Evolutionary conservation across 257 asterid genomes (phyloP).

Genomic region (Rubia yunnanensis): DNA sequence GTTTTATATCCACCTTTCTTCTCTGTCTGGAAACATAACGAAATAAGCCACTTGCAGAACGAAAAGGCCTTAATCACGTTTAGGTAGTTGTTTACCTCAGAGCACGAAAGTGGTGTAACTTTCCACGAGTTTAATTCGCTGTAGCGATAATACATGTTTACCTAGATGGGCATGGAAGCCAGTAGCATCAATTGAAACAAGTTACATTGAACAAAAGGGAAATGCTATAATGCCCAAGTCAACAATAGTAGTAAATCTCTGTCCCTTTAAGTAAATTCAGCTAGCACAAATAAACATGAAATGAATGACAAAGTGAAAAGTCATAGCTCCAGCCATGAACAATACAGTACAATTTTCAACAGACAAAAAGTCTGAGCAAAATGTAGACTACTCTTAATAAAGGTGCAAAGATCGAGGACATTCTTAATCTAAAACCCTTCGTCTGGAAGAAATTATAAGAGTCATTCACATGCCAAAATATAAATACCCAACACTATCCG

Average conservation of each 20-base stretch:
- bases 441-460: neutral
- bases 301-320: neutral
- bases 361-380: neutral
- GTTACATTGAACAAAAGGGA: neutral
- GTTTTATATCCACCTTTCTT: slow-evolving; percentile 83
- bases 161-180: slow-evolving; percentile 27
- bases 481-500: neutral
- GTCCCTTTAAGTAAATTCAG: neutral
- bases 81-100: slow-evolving; percentile 53
- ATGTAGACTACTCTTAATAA: neutral
- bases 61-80: slow-evolving; percentile 6
- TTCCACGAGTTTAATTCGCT: slow-evolving; percentile 86
- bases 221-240: neutral
- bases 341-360: neutral
- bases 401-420: neutral
- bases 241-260: neutral
- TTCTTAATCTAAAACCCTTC: neutral
- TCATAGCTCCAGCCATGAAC: neutral
- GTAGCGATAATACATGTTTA: slow-evolving; percentile 79
- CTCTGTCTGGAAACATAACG: slow-evolving; percentile 50
- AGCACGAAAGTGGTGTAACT: slow-evolving; percentile 54
- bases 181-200: neutral
- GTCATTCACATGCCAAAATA: neutral
- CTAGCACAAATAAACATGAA: neutral
- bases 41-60: slow-evolving; percentile 18